Base-by-base conservation (phyloP, 148 eudicot species). In the Linanthus parryae region DNA sequence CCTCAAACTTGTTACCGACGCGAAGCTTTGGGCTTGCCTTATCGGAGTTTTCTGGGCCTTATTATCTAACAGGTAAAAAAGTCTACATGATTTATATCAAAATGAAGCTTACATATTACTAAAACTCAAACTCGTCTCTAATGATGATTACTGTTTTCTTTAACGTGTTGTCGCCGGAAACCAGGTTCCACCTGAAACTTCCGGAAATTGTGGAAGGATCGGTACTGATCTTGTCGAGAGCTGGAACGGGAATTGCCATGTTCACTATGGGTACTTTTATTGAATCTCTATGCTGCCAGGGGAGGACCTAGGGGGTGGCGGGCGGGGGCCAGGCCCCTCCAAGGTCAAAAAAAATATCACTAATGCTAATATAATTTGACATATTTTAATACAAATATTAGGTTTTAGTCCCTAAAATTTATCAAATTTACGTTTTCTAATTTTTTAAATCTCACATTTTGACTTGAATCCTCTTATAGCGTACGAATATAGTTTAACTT, bases 241-340 rank as follows among this genome's bases (percentile, higher is more conserved):
- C 94, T 24, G 97, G 97, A 31, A 68, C 71, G 25, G 94, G 90
- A 26, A 72, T 80, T 6, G 83, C 94, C 24, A 88, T 88, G 97
- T 88, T 88, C 66, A 76, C 77, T 39, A 84, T 88, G 82, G 97
- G 94, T 88, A 63, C 67, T 74, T 21, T 2, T n/a, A 0, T 23
- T 9, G 7, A 3, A 5, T 13, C 17, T n/a, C 5, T 19, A 44
- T 4, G 15, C 5, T 22, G 12, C 0, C 24, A 15, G 15, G 9
- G n/a, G n/a, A n/a, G n/a, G n/a, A n/a, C n/a, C n/a, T n/a, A n/a
- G n/a, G n/a, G n/a, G n/a, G n/a, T n/a, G n/a, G n/a, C n/a, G n/a
- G n/a, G n/a, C n/a, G n/a, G n/a, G n/a, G n/a, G n/a, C n/a, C n/a
- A n/a, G n/a, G 2, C 1, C 2, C 24, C 0, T 42, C 7, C 5